These are phyloP conservation scores for Ambrosia trifida DNA, from an alignment of 129 eudicot species.

Conservation along the genomic window DNA sequence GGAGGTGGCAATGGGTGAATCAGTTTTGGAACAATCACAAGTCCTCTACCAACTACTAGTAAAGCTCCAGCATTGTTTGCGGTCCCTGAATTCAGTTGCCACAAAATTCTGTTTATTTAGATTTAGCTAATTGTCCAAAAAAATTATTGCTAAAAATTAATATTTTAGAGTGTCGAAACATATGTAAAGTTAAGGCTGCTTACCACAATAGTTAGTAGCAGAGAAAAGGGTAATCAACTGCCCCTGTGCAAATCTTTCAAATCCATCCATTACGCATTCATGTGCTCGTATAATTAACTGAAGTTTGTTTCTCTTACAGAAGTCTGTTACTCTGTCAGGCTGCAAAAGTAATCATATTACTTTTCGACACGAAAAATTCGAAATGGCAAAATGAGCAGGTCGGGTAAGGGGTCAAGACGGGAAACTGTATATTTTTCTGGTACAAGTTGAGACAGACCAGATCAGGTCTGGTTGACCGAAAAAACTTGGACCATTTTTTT, in stretches of 20 bases:
- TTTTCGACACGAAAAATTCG: no score
- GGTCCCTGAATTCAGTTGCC: constrained; percentile 21
- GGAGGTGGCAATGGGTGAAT: no score
- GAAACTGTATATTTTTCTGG: neutral
- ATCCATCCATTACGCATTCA: constrained; percentile 76
- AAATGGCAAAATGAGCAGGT: neutral
- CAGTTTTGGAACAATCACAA: no score
- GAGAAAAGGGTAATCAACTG: constrained; percentile 88
- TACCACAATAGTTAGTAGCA: constrained; percentile 26
- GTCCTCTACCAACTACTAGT: no score
- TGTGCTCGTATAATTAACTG: constrained; percentile 88
- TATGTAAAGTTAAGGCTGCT: no score
- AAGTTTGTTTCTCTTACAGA: constrained; percentile 63
- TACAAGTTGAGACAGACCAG: neutral
- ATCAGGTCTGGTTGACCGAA: neutral
- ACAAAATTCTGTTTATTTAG: no score
- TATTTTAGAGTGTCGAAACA: no score
- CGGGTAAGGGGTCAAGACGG: neutral
- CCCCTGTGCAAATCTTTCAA: constrained; percentile 56
- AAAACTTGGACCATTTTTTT: neutral
- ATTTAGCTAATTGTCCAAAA: no score
- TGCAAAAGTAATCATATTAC: constrained; percentile 43
- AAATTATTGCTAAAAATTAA: no score
- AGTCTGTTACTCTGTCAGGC: constrained; percentile 67
- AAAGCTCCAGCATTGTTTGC: constrained; percentile 64